Evolutionary conservation across 2,329 filamentous ascomycete genomes (phyloP).

Genomic region (Proliferodiscus dingleyae): DNA sequence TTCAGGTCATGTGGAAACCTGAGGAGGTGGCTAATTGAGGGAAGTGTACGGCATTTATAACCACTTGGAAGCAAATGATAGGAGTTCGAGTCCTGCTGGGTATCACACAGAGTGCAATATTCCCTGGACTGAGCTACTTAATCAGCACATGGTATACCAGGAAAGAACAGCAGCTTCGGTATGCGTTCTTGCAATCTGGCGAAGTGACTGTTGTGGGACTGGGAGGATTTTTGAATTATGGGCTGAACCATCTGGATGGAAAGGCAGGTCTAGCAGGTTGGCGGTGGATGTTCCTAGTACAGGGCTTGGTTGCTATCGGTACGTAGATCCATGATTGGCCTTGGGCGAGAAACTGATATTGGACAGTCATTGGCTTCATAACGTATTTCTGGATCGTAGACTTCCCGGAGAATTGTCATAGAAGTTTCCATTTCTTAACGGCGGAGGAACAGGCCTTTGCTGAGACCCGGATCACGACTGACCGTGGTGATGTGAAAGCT

Average conservation of each 20-base stretch:
- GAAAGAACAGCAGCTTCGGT: slow-evolving; percentile 40
- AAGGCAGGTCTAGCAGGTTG: slow-evolving; percentile 50
- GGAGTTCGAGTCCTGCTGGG: slow-evolving; percentile 60
- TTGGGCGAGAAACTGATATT: slow-evolving; percentile 28
- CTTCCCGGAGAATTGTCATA: slow-evolving; percentile 54
- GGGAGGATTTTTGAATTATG: slow-evolving; percentile 47
- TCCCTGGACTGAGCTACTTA: slow-evolving; percentile 47
- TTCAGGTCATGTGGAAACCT: no score
- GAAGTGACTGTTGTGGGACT: slow-evolving; percentile 54
- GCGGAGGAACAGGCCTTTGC: slow-evolving; percentile 44
- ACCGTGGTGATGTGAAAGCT: slow-evolving; percentile 50
- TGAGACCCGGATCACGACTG: slow-evolving; percentile 48
- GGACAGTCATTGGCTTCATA: slow-evolving; percentile 45
- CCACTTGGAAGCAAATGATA: slow-evolving; percentile 66
- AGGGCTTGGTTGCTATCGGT: slow-evolving; percentile 47
- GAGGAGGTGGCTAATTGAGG: background rate
- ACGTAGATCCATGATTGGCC: slow-evolving; percentile 10
- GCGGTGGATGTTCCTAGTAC: slow-evolving; percentile 60
- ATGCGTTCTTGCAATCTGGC: slow-evolving; percentile 62
- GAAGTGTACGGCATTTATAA: slow-evolving; percentile 59
- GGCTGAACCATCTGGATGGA: slow-evolving; percentile 59
- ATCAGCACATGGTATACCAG: slow-evolving; percentile 35
- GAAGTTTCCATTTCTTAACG: slow-evolving; percentile 51
- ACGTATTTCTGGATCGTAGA: slow-evolving; percentile 59
- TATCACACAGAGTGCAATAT: slow-evolving; percentile 53